Evolutionary conservation across 495 filamentous ascomycete genomes (phyloP).

Genomic region (Aspergillus conjunctus): DNA sequence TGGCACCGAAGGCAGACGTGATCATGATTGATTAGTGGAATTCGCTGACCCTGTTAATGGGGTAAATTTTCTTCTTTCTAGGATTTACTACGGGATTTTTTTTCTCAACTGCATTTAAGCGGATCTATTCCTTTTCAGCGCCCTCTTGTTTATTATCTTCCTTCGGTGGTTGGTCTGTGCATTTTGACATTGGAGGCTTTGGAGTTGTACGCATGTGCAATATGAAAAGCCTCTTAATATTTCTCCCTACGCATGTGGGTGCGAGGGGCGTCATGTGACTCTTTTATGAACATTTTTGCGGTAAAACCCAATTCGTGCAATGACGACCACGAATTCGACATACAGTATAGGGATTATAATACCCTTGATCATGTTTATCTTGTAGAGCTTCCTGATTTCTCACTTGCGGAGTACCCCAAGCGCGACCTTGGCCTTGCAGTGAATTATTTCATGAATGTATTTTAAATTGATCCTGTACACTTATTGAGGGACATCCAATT

Average conservation of each 20-base stretch:
- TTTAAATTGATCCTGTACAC: not conserved
- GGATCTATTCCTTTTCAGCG: slow-evolving; percentile 7
- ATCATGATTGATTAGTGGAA: slow-evolving; percentile 44
- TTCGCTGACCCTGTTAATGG: not conserved
- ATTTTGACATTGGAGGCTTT: not conserved
- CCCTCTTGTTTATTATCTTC: slow-evolving; percentile 9
- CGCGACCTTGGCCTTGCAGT: not conserved
- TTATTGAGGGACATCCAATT: too few relatives aligned
- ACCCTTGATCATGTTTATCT: not conserved
- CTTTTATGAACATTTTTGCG: too few relatives aligned
- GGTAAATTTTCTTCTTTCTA: not conserved
- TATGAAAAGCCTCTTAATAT: too few relatives aligned
- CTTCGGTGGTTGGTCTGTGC: slow-evolving; percentile 5
- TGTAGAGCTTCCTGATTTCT: not conserved
- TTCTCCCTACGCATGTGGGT: too few relatives aligned
- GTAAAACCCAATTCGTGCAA: not conserved
- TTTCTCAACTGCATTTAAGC: slow-evolving; percentile 13
- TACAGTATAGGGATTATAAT: not conserved
- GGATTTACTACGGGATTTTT: not conserved
- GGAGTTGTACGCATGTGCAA: too few relatives aligned
- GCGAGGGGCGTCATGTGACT: too few relatives aligned
- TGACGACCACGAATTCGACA: not conserved
- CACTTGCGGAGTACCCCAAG: not conserved
- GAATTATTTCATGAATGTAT: slow-evolving; percentile 12
- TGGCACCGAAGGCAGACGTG: slow-evolving; percentile 30